Conservation (phyloP, 495 filamentous ascomycete species). For the Podospora sp. region DNA sequence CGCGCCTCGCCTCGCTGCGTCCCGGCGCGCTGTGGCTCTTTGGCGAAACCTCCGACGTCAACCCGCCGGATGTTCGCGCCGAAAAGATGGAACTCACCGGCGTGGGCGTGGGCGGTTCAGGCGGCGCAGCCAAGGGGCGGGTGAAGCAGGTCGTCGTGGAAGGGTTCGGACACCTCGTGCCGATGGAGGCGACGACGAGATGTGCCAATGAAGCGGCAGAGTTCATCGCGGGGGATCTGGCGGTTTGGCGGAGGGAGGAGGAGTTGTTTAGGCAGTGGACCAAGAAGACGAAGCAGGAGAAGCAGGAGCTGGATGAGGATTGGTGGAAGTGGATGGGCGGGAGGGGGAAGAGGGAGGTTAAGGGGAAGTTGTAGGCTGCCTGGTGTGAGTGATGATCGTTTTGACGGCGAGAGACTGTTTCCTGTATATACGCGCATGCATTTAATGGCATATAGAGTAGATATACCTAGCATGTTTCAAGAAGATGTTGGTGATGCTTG, state of each 20-base stretch:
- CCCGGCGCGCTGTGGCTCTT: constrained; percentile 86
- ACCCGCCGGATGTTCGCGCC: constrained; percentile 50
- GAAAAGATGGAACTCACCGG: constrained; percentile 68
- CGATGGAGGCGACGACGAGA: constrained; percentile 73
- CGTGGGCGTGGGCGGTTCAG: constrained; percentile 66
- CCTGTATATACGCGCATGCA: background rate
- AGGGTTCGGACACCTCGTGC: constrained; percentile 76
- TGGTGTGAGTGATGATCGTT: too few relatives aligned
- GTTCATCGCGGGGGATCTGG: constrained; percentile 67
- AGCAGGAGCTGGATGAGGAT: constrained; percentile 53
- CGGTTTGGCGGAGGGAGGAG: constrained; percentile 66
- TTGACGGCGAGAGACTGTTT: too few relatives aligned
- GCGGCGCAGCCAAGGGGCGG: constrained; percentile 64
- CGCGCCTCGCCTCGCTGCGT: constrained; percentile 66
- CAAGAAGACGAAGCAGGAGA: constrained; percentile 51
- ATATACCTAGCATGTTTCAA: background rate
- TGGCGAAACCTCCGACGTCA: constrained; percentile 66
- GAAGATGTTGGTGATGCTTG: background rate
- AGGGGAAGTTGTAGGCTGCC: constrained; percentile 7
- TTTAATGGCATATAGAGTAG: background rate
- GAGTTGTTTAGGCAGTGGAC: constrained; percentile 59
- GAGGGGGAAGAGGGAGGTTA: background rate
- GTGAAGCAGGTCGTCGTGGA: constrained; percentile 69
- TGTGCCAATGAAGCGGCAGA: constrained; percentile 62
- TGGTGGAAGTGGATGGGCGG: constrained; percentile 32